These are phyloP conservation scores for Aspergillus spinulosporus DNA, from an alignment of 2,329 filamentous ascomycete species.

Conservation along the genomic window DNA sequence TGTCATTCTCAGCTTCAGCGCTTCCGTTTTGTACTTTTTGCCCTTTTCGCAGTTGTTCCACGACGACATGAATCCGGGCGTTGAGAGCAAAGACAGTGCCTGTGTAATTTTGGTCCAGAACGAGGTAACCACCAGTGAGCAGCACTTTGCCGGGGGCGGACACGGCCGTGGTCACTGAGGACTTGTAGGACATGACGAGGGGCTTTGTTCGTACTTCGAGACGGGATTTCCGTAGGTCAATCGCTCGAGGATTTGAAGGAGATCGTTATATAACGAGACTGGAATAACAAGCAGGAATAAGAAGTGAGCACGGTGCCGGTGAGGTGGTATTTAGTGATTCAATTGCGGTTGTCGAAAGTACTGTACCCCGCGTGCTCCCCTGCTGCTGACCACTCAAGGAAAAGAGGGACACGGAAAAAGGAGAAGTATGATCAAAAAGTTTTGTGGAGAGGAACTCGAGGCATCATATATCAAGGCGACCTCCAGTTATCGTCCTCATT, in stretches of 20 bases:
- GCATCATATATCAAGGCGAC: constrained; percentile 1
- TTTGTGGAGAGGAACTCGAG: background rate
- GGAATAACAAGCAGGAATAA: background rate
- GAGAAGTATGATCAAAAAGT: background rate
- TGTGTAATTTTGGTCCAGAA: constrained; percentile 83
- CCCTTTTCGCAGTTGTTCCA: constrained; percentile 53
- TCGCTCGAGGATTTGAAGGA: background rate
- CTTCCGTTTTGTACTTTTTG: constrained; percentile 16
- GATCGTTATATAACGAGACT: background rate
- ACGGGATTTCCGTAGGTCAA: background rate
- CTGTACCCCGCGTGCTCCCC: constrained; percentile 8
- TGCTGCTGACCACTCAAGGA: background rate
- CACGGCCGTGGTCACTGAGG: constrained; percentile 55
- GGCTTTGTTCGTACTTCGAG: background rate
- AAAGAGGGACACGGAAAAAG: background rate
- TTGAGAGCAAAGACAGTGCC: constrained; percentile 68
- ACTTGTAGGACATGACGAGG: constrained; percentile 18
- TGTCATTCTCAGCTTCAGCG: constrained; percentile 59
- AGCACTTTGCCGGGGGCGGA: constrained; percentile 97
- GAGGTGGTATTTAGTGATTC: background rate
- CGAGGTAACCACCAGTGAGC: constrained; percentile 90
- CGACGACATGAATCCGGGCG: constrained; percentile 62
- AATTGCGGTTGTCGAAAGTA: constrained; percentile 1
- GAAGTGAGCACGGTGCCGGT: constrained; percentile 1
- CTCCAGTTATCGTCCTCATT: background rate